A percentile compares a stretch with the other conserved stretches of the same genome.
Evolutionary conservation across 2,329 filamentous ascomycete species (phyloP).

Genomic region (Akanthomyces muscarius): DNA sequence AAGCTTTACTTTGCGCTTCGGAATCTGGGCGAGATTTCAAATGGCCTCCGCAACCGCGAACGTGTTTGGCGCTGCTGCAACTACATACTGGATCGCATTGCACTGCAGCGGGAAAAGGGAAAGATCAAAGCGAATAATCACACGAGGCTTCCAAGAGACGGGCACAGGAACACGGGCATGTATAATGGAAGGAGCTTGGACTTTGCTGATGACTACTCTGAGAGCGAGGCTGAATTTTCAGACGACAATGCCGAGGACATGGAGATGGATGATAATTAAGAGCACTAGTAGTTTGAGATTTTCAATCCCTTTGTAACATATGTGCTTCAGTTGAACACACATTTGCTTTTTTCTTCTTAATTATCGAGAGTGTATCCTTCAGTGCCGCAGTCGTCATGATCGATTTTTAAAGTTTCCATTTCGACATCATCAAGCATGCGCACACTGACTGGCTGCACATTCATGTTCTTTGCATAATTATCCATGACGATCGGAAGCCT

Average conservation of each 20-base stretch:
- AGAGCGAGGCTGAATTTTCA: conserved; percentile 15
- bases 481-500: conserved; percentile 22
- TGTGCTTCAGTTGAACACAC: no score
- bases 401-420: neutral
- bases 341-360: neutral
- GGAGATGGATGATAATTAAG: neutral
- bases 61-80: conserved; percentile 19
- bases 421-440: conserved; percentile 24
- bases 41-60: conserved; percentile 19
- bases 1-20: conserved; percentile 18
- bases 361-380: neutral
- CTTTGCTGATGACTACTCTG: conserved; percentile 13
- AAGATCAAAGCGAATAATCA: neutral
- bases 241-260: neutral
- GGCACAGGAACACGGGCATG: neutral
- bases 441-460: conserved; percentile 26
- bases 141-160: neutral
- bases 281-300: no score
- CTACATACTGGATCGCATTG: conserved; percentile 15
- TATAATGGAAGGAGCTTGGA: neutral
- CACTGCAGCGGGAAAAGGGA: conserved; percentile 1
- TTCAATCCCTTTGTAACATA: no score
- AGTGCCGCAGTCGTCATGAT: neutral
- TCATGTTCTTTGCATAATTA: conserved; percentile 24
- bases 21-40: neutral